Conservation (phyloP, 345 rosid genomes). For the Luvunga scandens region DNA sequence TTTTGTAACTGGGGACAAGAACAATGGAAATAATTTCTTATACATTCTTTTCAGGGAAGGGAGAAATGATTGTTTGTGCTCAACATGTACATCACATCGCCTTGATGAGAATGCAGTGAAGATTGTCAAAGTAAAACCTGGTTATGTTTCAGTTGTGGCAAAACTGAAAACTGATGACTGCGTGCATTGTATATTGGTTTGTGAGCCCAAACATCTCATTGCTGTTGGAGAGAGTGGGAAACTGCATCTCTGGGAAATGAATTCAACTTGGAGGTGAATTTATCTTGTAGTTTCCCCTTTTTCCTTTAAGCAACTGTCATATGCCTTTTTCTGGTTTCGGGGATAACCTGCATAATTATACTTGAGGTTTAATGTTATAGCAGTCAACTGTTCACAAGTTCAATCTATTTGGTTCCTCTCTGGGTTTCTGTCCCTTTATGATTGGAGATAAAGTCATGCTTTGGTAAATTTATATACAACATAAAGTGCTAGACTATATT, state of each 20-base stretch:
- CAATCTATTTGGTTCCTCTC: neutral
- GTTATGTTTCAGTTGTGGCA: conserved; percentile 67
- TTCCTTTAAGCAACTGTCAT: conserved; percentile 5
- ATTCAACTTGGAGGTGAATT: conserved; percentile 75
- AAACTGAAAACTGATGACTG: conserved; percentile 52
- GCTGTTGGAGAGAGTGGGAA: conserved; percentile 73
- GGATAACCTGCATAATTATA: neutral
- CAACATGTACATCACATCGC: conserved; percentile 58
- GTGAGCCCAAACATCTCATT: conserved; percentile 56
- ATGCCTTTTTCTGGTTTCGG: conserved; percentile 1
- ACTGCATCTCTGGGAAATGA: conserved; percentile 77
- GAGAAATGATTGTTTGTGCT: conserved; percentile 64
- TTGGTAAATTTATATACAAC: neutral
- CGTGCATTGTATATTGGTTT: conserved; percentile 57
- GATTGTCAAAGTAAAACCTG: conserved; percentile 60
- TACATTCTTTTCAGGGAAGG: conserved; percentile 49
- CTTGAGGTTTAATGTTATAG: conserved; percentile 4
- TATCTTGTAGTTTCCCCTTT: conserved; percentile 5
- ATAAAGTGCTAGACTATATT: neutral
- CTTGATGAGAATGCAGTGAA: conserved; percentile 51
- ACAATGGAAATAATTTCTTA: conserved; percentile 12
- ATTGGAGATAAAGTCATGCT: neutral
- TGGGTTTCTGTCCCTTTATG: neutral
- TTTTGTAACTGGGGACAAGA: neutral
- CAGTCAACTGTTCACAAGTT: neutral